These are phyloP conservation scores for Begonia masoniana DNA, from an alignment of 306 rosid genomes.

Conservation along the genomic window DNA sequence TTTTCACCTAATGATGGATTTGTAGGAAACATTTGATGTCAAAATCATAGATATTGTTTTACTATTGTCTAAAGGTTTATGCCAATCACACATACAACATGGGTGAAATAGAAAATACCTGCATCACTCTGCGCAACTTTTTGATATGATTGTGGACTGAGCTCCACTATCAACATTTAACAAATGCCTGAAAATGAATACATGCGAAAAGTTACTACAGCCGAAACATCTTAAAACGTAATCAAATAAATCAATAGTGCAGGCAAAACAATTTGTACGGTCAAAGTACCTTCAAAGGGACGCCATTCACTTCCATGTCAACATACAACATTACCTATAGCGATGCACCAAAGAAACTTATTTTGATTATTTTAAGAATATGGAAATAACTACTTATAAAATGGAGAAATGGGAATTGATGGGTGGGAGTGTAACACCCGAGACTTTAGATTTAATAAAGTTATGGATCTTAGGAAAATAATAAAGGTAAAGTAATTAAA, in stretches of 20 bases:
- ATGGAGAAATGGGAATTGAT: too few species aligned
- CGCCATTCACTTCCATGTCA: conserved; percentile 96
- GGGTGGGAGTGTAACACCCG: too few species aligned
- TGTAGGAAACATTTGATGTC: too few species aligned
- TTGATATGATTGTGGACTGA: conserved; percentile 92
- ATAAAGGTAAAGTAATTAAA: too few species aligned
- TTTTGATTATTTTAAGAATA: background rate
- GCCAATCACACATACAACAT: too few species aligned
- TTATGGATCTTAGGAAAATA: too few species aligned
- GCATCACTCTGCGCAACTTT: conserved; percentile 87
- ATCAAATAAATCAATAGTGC: background rate
- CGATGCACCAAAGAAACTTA: background rate
- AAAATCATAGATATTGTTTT: too few species aligned
- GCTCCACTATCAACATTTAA: conserved; percentile 99
- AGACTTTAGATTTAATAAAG: too few species aligned
- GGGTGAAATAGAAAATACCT: conserved; percentile 34
- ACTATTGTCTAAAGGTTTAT: too few species aligned
- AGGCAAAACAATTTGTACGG: background rate
- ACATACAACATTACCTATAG: conserved; percentile 90
- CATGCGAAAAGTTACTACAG: background rate
- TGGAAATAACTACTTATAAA: too few species aligned
- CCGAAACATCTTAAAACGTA: too few species aligned
- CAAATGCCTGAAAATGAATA: conserved; percentile 62
- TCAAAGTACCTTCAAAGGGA: conserved; percentile 70
- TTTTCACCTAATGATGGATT: too few species aligned